A percentile compares a stretch with the other conserved stretches of the same genome.
Evolutionary conservation across 2,329 filamentous ascomycete genomes (phyloP).

Genomic region (Geosmithia flava): DNA sequence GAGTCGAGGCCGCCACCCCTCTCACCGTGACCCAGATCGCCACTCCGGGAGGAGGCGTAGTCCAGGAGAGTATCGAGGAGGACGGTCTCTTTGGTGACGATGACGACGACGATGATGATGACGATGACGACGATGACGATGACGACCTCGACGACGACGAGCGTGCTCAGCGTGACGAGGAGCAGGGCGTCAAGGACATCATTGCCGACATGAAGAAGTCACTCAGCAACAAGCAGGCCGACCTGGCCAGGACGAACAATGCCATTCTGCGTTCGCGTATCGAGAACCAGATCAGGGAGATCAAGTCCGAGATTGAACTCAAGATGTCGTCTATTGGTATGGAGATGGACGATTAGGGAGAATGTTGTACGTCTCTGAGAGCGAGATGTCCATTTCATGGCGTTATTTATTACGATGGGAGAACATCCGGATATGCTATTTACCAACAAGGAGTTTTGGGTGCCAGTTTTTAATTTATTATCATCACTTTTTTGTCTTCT

Average conservation of each 20-base stretch:
- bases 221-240: constrained; percentile 29
- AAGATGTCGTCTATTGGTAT: constrained; percentile 31
- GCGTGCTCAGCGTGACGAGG: constrained; percentile 33
- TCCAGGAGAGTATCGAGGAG: constrained; percentile 32
- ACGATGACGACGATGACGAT: constrained; percentile 39
- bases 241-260: constrained; percentile 29
- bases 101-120: constrained; percentile 32
- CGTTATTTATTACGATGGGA: background rate
- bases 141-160: constrained; percentile 43
- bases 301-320: constrained; percentile 29
- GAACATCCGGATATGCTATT: too few species aligned
- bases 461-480: too few species aligned
- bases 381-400: background rate
- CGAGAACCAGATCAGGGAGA: constrained; percentile 34
- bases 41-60: constrained; percentile 27
- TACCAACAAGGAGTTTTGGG: too few species aligned
- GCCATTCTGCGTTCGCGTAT: constrained; percentile 37
- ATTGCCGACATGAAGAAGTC: constrained; percentile 39
- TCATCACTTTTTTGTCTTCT: too few species aligned
- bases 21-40: constrained; percentile 26
- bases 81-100: constrained; percentile 20
- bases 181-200: constrained; percentile 42
- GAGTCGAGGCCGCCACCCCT: constrained; percentile 28
- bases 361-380: background rate
- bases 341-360: constrained; percentile 19